A percentile compares a stretch with the other conserved stretches of the same genome.
phyloP scores from a whole-genome alignment of 129 eudicot genomes.

The Calendula officinalis region DNA sequence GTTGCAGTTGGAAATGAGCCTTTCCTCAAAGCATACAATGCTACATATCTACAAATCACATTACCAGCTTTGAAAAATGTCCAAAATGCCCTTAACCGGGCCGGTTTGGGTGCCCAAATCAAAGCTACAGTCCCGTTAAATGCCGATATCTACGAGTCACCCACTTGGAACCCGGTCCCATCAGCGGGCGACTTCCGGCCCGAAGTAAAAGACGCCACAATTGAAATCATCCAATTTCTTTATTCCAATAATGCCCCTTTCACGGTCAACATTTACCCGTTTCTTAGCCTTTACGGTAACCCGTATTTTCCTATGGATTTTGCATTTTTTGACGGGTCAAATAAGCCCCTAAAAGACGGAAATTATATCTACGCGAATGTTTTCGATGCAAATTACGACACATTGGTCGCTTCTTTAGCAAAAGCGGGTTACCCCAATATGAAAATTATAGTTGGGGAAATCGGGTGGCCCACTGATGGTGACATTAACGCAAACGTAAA shows the following conservation, averaged over 20 bases:
- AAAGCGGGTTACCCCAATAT: slow-evolving; percentile 80
- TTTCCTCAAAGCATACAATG: slow-evolving; percentile 62
- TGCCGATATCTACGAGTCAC: slow-evolving; percentile 90
- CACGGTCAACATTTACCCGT: slow-evolving; percentile 87
- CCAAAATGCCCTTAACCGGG: slow-evolving; percentile 69
- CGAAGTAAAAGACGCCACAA: slow-evolving; percentile 56
- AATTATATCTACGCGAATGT: slow-evolving; percentile 57
- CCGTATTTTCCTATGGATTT: slow-evolving; percentile 62
- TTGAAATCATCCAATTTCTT: slow-evolving; percentile 58
- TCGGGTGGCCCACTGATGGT: slow-evolving; percentile 98
- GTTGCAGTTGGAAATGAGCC: slow-evolving; percentile 98
- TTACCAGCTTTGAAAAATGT: slow-evolving; percentile 79
- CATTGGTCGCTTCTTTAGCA: slow-evolving; percentile 61
- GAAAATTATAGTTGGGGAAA: slow-evolving; percentile 76
- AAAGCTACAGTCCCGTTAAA: slow-evolving; percentile 85
- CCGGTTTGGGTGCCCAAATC: slow-evolving; percentile 56
- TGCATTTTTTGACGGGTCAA: slow-evolving; percentile 78
- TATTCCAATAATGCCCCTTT: slow-evolving; percentile 71
- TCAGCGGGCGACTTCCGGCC: slow-evolving; percentile 90
- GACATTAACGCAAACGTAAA: slow-evolving; percentile 54
- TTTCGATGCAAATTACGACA: slow-evolving; percentile 87
- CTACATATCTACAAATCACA: slow-evolving; percentile 52
- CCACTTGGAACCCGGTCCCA: slow-evolving; percentile 76
- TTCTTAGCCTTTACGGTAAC: slow-evolving; percentile 71
- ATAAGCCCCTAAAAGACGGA: slow-evolving; percentile 54